Conservation (phyloP, 75 land plant genomes). For the Selaginella tamariscina region DNA sequence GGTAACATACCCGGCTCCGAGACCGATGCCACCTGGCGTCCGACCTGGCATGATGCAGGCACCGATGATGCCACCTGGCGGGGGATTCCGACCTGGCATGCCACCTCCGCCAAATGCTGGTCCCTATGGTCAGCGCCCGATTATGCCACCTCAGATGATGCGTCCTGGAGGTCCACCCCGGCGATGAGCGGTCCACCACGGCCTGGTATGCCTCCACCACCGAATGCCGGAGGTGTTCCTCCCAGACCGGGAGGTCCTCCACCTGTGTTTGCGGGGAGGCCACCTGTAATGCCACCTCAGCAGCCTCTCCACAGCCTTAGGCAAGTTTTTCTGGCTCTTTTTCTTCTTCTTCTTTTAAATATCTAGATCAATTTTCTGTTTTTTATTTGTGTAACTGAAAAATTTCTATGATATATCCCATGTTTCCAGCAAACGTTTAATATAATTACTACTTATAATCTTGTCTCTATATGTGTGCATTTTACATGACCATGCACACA, state of each 20-base stretch:
- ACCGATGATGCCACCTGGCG: constrained; percentile 25
- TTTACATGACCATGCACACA: no score
- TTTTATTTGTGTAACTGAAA: no score
- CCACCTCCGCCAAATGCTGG: constrained; percentile 20
- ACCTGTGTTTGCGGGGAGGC: constrained; percentile 15
- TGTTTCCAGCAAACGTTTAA: no score
- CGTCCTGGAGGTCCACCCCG: constrained; percentile 14
- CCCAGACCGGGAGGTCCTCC: constrained; percentile 17
- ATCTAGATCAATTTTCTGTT: no score
- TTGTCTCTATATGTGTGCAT: no score
- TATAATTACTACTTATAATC: no score
- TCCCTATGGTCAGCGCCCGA: constrained; percentile 5
- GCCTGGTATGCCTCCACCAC: constrained; percentile 4
- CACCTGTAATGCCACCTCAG: constrained; percentile 17
- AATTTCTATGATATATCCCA: no score
- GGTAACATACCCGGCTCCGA: constrained; percentile 38
- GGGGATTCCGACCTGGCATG: constrained; percentile 22
- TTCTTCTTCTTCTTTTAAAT: not conserved
- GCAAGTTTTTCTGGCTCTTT: not conserved
- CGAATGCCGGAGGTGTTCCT: constrained; percentile 13
- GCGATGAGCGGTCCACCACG: not conserved
- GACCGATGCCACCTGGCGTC: constrained; percentile 28
- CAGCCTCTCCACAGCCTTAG: no score
- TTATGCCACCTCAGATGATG: not conserved
- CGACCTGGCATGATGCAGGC: constrained; percentile 40